These are phyloP conservation scores for Neonectria neomacrospora DNA, from an alignment of 2,329 filamentous ascomycete genomes.

Conservation along the genomic window DNA sequence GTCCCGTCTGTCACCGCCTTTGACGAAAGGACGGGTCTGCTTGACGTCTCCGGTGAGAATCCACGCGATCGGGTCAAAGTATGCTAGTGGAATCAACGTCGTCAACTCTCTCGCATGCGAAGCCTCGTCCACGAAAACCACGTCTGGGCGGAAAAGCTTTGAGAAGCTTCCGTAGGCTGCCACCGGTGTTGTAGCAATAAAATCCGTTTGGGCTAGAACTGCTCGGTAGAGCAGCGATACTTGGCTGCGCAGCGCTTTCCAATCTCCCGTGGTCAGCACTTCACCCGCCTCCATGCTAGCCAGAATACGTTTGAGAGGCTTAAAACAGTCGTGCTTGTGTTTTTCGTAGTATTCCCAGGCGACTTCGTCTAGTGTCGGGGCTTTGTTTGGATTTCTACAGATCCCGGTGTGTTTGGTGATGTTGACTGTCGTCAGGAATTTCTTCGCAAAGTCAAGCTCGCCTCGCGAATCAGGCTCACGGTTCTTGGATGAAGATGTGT, in stretches of 20 bases:
- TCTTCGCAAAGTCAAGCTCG: constrained; percentile 49
- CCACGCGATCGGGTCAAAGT: constrained; percentile 56
- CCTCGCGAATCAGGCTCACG: not conserved
- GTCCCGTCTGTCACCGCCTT: constrained; percentile 38
- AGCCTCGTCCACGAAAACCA: constrained; percentile 85
- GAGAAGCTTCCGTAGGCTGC: constrained; percentile 53
- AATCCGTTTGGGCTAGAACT: constrained; percentile 54
- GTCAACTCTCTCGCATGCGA: constrained; percentile 59
- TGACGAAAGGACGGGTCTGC: constrained; percentile 57
- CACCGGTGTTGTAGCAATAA: constrained; percentile 60
- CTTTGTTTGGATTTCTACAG: constrained; percentile 37
- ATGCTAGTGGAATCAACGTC: constrained; percentile 57
- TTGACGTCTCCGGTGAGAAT: constrained; percentile 60
- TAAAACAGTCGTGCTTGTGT: constrained; percentile 47
- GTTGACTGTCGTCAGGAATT: constrained; percentile 47
- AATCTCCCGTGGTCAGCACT: constrained; percentile 40
- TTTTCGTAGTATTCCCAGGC: constrained; percentile 55
- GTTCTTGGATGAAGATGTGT: constrained; percentile 24
- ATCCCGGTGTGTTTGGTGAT: constrained; percentile 35
- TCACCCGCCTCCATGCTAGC: constrained; percentile 44
- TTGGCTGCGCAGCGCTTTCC: constrained; percentile 46
- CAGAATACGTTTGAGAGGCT: constrained; percentile 52
- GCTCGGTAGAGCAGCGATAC: constrained; percentile 53
- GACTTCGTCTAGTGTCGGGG: constrained; percentile 56
- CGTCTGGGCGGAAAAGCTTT: constrained; percentile 77